Base-by-base conservation (phyloP, 2,329 filamentous ascomycete genomes). In the Fonsecaea monophora region DNA sequence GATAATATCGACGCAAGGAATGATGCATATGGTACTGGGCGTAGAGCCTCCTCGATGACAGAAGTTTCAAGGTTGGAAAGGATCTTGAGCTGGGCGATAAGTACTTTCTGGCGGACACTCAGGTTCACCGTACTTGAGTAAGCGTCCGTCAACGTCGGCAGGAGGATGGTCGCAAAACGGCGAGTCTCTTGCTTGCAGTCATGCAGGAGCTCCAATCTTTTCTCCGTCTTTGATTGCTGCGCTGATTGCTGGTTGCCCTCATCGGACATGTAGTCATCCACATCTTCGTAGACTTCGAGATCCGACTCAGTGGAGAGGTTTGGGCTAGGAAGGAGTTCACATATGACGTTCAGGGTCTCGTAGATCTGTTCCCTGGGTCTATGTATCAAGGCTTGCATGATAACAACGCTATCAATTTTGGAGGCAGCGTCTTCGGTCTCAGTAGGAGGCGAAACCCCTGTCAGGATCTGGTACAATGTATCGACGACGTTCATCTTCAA, bases 341-440 rank as follows among this genome's bases (percentile, higher is more conserved):
- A 97, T 70, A 99, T 93, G 70, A 99, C 93, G 76, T 98, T 98
- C 70, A 99, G 85, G 1, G 96, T 97, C 82, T 99, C 95, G 73
- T 94, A 95, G 18, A 99, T 92, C 79, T 99, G 95, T 72, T 99
- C 96, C 64, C 94, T 89, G 6, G 95, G 95, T 48, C 94, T 89
- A 76, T 98, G 95, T 60, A 99, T 97, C 70, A 99, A 84, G 42
- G 96, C 93, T 80, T 99, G 95, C 96, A 99, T 99, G 74, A 99
- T 95, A 54, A 99, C 87, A 63, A 98, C 94, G 75, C 93, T 97
- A 78, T 98, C 94, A 70, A 98, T 90, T 79, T 96, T 97, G 42
- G 87, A 90, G 35, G 89, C 90, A 65, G 92, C 87, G 76, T 94
- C 89, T 40, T 93, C 89, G 1, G 86, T 89, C 38, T 90, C 91